A percentile compares a stretch with the other conserved stretches of the same genome.
Conservation (phyloP, 2,329 filamentous ascomycete genomes). For the Sphaceloma murrayae region DNA sequence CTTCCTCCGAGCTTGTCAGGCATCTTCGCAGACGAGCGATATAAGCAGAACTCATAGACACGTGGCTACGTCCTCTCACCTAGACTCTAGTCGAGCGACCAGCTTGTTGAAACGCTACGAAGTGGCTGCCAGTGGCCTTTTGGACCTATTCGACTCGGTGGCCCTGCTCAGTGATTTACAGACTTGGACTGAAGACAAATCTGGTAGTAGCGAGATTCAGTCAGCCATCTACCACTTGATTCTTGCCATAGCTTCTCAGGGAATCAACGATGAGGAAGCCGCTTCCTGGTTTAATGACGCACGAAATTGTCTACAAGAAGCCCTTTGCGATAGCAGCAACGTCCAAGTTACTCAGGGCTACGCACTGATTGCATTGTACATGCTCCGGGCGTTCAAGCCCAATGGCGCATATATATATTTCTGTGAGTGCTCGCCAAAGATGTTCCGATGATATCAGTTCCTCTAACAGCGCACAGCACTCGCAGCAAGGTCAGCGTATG, state of each 20-base stretch:
- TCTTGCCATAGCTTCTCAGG: slow-evolving; percentile 41
- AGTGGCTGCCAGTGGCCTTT: not conserved
- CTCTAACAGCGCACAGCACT: slow-evolving; percentile 24
- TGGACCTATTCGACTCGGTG: not conserved
- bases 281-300: slow-evolving; percentile 41
- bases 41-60: not conserved
- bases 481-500: slow-evolving; percentile 43
- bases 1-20: slow-evolving; percentile 18
- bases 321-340: slow-evolving; percentile 41
- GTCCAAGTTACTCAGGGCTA: slow-evolving; percentile 44
- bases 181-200: not conserved
- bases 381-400: slow-evolving; percentile 43
- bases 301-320: slow-evolving; percentile 36
- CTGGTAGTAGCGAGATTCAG: slow-evolving; percentile 32
- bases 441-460: not conserved
- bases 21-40: not conserved
- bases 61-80: not conserved
- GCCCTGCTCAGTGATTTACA: not conserved
- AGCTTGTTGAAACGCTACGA: not conserved
- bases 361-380: slow-evolving; percentile 42
- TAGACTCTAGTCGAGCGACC: not conserved
- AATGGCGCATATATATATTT: slow-evolving; percentile 46
- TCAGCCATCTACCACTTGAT: slow-evolving; percentile 43
- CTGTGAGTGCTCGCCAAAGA: slow-evolving; percentile 24
- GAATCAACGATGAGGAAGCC: slow-evolving; percentile 33